Evolutionary conservation across 768 basidiomycete genomes (phyloP).

Genomic region (Mycena vulgaris): DNA sequence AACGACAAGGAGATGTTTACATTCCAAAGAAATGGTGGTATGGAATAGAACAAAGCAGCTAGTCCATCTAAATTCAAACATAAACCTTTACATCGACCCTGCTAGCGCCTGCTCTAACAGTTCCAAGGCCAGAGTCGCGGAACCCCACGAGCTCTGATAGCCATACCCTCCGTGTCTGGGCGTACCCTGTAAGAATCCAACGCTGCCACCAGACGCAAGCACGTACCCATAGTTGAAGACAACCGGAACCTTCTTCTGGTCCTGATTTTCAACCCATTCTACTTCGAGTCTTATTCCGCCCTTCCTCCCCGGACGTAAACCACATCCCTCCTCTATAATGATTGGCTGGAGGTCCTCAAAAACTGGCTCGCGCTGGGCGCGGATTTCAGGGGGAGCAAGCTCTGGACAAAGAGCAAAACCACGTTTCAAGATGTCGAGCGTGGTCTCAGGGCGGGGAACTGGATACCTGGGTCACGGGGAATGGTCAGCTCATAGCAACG

Average conservation of each 20-base stretch:
- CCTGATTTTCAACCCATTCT: constrained; percentile 4
- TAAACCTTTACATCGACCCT: constrained; percentile 23
- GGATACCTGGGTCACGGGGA: constrained; percentile 69
- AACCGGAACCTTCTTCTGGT: constrained; percentile 53
- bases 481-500: neutral
- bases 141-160: constrained; percentile 78
- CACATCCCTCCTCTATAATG: constrained; percentile 68
- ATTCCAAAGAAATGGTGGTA: constrained; percentile 64
- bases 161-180: constrained; percentile 73
- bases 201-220: neutral
- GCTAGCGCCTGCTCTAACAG: constrained; percentile 62
- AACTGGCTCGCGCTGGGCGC: constrained; percentile 61
- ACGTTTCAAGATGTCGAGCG: constrained; percentile 69
- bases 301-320: constrained; percentile 76
- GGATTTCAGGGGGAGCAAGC: constrained; percentile 69
- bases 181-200: constrained; percentile 39
- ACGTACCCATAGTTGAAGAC: constrained; percentile 45
- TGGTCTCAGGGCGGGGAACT: constrained; percentile 73
- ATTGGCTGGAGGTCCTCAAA: constrained; percentile 65
- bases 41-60: constrained; percentile 38
- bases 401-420: constrained; percentile 69
- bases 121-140: constrained; percentile 64
- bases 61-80: constrained; percentile 4
- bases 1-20: constrained; percentile 46
- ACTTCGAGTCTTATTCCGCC: constrained; percentile 64